These are phyloP conservation scores for Cordia subcordata DNA, from an alignment of 257 asterid genomes.

Conservation along the genomic window DNA sequence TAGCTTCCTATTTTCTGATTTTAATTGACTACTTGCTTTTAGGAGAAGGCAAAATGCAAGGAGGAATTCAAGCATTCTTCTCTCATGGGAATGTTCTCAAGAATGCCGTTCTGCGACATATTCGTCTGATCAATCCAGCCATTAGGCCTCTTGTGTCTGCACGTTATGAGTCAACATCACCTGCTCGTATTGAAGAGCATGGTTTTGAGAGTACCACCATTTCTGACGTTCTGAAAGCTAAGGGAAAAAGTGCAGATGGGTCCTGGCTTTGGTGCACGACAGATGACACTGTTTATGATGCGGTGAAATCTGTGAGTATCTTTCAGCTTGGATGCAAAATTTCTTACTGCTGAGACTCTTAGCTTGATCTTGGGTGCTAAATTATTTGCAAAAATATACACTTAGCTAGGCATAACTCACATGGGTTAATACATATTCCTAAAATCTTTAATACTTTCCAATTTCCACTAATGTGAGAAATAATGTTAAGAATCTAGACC, in stretches of 20 bases:
- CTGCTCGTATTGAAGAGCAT: slow-evolving; percentile 91
- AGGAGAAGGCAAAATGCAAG: slow-evolving; percentile 63
- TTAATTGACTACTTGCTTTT: too few species aligned
- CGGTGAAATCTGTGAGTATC: slow-evolving; percentile 79
- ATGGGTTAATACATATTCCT: too few species aligned
- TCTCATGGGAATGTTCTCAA: slow-evolving; percentile 61
- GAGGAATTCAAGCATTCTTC: slow-evolving; percentile 68
- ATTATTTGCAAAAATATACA: too few species aligned
- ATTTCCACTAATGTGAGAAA: neutral
- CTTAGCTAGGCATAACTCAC: too few species aligned
- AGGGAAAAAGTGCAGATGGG: slow-evolving; percentile 90
- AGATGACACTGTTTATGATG: slow-evolving; percentile 84
- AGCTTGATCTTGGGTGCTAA: too few species aligned
- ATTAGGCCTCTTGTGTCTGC: slow-evolving; percentile 33
- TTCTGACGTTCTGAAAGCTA: slow-evolving; percentile 59
- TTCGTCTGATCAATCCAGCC: slow-evolving; percentile 52
- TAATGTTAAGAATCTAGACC: neutral
- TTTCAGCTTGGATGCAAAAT: neutral
- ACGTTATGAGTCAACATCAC: slow-evolving; percentile 64
- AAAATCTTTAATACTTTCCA: too few species aligned
- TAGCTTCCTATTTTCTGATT: too few species aligned
- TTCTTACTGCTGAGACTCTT: too few species aligned
- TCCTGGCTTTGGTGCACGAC: slow-evolving; percentile 99
- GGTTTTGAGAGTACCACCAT: slow-evolving; percentile 91
- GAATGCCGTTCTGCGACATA: slow-evolving; percentile 64